Conservation (phyloP, 2,329 filamentous ascomycete species). For the Helotiales sp. region DNA sequence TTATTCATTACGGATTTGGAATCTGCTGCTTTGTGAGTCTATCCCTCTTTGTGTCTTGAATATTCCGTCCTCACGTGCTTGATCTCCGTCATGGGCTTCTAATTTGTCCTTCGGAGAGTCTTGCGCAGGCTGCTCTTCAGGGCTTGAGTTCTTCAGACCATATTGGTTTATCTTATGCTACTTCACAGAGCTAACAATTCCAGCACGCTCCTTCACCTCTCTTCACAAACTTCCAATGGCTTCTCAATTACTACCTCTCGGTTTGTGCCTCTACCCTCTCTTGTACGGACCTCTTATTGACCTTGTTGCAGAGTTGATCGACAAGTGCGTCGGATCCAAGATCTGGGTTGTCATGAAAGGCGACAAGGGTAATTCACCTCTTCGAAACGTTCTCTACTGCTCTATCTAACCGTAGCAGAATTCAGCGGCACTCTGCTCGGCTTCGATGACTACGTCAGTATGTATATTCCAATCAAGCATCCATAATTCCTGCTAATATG, state of each 20-base stretch:
- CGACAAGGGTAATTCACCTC: slow-evolving; percentile 79
- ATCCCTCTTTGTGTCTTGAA: background rate
- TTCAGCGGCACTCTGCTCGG: slow-evolving; percentile 93
- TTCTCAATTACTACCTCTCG: slow-evolving; percentile 42
- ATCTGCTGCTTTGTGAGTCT: slow-evolving; percentile 12
- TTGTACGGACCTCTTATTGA: slow-evolving; percentile 32
- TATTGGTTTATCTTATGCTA: background rate
- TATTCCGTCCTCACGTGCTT: slow-evolving; percentile 1
- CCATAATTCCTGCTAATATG: slow-evolving; percentile 25
- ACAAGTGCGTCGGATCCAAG: slow-evolving; percentile 96
- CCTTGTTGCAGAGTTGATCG: slow-evolving; percentile 78
- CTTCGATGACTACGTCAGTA: slow-evolving; percentile 99
- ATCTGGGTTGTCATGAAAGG: slow-evolving; percentile 99
- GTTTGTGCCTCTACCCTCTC: slow-evolving; percentile 23
- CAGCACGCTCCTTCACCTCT: background rate
- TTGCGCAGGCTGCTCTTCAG: background rate
- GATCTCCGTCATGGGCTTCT: no score
- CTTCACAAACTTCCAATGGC: slow-evolving; percentile 35
- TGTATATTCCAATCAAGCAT: slow-evolving; percentile 53
- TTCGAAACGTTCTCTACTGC: background rate
- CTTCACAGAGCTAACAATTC: background rate
- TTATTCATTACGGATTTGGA: background rate
- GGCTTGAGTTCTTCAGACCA: background rate
- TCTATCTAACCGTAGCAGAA: slow-evolving; percentile 58
- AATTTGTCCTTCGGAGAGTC: no score